Evolutionary conservation across 306 rosid genomes (phyloP), one percentile per base, ranked within the genome.

Genomic region (Cucurbita moschata): DNA sequence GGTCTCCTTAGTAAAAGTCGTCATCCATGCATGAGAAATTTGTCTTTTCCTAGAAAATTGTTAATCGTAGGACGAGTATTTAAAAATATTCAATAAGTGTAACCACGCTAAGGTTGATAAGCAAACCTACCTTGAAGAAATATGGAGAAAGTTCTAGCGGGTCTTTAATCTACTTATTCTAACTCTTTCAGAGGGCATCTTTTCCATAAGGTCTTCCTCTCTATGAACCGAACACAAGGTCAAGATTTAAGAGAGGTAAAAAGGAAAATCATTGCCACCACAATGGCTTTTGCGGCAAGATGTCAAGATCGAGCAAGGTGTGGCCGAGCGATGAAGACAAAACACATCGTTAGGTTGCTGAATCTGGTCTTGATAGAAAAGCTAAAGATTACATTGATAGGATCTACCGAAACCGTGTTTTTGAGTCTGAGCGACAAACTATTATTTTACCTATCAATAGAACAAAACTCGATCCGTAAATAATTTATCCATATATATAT

Each of bases 271-370:
- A 71, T 10, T 56, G 71, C 5, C 65, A 64, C 53, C 53, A 49
- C 7, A 0, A 7, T 49, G 72, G 19, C 14, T 18, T 4, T 11
- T 78, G 86, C 51, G 84, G 85, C 3, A 86, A 82, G 11, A 75
- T 80, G 23, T 5, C 53, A 10, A 88, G 76, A 63, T 46, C 66
- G 5, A 52, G 79, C 16, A 88, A 74, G 82, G 83, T 88, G 26
- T 90, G 88, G 89, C 92, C 96, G 8, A 18, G 30, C 2, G 10
- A 52, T 52, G 21, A 52, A 21, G 57, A 52, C 57, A 52, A 16
- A 52, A 3, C 21, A 16, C 57, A 53, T 53, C 26, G 9, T n/a
- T 55, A 14, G 58, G 58, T 53, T 53, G 11, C 26, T n/a, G 26
- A 53, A 53, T 26, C 58, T 7, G 58, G 58, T n/a, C 7, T 53